Evolutionary conservation across 495 filamentous ascomycete genomes (phyloP), one percentile per base, ranked within the genome.

Genomic region (Aspergillus saccharolyticus): DNA sequence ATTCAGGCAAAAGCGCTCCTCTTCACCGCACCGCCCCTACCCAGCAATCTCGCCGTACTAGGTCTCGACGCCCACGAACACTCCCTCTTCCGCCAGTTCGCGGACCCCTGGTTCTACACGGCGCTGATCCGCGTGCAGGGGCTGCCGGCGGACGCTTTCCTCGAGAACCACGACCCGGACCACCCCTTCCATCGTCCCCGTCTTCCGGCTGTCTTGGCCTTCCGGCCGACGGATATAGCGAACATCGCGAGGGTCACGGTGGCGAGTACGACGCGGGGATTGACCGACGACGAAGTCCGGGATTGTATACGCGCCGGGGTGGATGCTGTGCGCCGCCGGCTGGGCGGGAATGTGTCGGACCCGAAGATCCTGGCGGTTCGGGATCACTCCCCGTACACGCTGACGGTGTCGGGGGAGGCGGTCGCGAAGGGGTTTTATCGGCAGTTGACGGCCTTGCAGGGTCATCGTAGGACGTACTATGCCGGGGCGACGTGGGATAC

Each of bases 381-480:
- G 1, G 45, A 50, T 25, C 68, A 72, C 42, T 56, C 60, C 4
- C 73, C 70, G 0, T 77, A 68, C 25, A 52, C 68, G 42, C 42
- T 77, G 25, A 44, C n/a, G 10, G 70, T 72, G 2, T 53, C 64
- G 3, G 59, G 54, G 0, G 56, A 74, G 16, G 72, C 69, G 0
- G 77, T 83, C 21, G 54, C 53, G 21, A 50, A 43, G 24, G 81
- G 81, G 1, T 85, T 83, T 52, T 81, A 84, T 45, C 60, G 72
- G 52, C 56, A 74, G 20, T 57, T 80, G 54, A 73, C 79, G 57
- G 74, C 55, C 12, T 59, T 86, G 56, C 81, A 86, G 63, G 82
- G 82, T 1, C 56, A 71, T n/a, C 54, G 72, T 45, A 66, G 69
- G 14, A 83, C 80, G 12, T 85, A 63, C 54, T 85, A 75, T 55